These are phyloP conservation scores for Agaricus subrufescens DNA, from an alignment of 768 basidiomycete genomes.

Conservation along the genomic window DNA sequence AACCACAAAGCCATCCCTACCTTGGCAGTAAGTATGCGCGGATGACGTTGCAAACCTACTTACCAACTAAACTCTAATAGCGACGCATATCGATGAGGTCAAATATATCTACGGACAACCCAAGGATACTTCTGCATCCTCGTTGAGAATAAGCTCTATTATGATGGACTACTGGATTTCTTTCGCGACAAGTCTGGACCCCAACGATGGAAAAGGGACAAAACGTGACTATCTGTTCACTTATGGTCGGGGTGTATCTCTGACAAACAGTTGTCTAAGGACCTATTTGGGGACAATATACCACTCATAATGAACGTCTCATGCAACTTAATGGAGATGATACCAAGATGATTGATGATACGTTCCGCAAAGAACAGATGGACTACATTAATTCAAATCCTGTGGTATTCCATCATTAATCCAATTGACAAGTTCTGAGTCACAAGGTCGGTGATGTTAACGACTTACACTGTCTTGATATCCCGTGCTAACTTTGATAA, in stretches of 20 bases:
- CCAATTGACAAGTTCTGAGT: too few relatives aligned
- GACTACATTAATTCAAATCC: conserved; percentile 30
- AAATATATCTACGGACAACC: conserved; percentile 29
- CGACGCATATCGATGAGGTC: conserved; percentile 22
- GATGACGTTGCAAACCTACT: background rate
- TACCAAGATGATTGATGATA: conserved; percentile 29
- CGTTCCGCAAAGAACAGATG: conserved; percentile 30
- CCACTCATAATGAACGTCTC: conserved; percentile 14
- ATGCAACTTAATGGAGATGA: conserved; percentile 30
- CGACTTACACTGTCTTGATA: too few relatives aligned
- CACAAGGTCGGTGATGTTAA: too few relatives aligned
- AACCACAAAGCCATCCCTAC: conserved; percentile 17
- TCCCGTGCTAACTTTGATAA: too few relatives aligned
- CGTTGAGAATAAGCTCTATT: conserved; percentile 19
- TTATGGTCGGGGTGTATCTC: background rate
- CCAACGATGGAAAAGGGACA: conserved; percentile 12
- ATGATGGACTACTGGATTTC: conserved; percentile 43
- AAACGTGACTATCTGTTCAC: conserved; percentile 16
- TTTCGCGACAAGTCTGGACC: conserved; percentile 29
- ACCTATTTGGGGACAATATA: conserved; percentile 24
- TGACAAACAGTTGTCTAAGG: too few relatives aligned
- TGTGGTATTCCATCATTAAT: conserved; percentile 14
- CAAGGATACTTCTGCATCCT: conserved; percentile 16
- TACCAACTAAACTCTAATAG: background rate
- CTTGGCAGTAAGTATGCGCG: conserved; percentile 23